Evolutionary conservation across 192 early-diverging fungal genomes (phyloP).

Genomic region (Backusella macrospora): DNA sequence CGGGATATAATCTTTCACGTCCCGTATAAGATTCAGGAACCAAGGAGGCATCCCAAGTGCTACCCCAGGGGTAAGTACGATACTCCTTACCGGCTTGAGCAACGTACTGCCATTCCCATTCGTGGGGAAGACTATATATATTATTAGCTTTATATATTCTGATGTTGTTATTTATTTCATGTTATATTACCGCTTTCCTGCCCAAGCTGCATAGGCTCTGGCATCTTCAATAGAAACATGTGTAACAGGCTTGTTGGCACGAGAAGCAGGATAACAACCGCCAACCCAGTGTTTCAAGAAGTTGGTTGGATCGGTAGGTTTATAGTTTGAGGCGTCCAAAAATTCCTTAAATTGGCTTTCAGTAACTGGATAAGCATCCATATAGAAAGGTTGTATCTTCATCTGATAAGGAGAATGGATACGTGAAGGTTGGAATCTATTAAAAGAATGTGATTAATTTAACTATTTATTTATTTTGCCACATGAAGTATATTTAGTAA

Average conservation of each 20-base stretch:
- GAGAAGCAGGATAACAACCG: conserved; percentile 20
- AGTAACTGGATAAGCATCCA: conserved; percentile 29
- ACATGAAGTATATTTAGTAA: neutral
- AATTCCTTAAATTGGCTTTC: conserved; percentile 32
- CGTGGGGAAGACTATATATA: conserved; percentile 23
- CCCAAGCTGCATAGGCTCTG: conserved; percentile 30
- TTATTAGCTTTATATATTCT: neutral
- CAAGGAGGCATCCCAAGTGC: conserved; percentile 14
- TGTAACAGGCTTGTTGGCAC: conserved; percentile 27
- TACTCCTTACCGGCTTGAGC: conserved; percentile 31
- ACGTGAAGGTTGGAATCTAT: conserved; percentile 27
- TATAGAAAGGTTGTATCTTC: conserved; percentile 25
- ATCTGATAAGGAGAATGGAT: conserved; percentile 18
- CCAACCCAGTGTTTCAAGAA: conserved; percentile 31
- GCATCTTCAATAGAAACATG: conserved; percentile 33
- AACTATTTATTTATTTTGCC: neutral
- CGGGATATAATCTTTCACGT: conserved; percentile 27
- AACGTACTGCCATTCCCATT: conserved; percentile 37
- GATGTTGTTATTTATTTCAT: too few species aligned
- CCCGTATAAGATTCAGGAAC: conserved; percentile 28
- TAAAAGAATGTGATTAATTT: neutral
- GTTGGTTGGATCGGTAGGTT: conserved; percentile 27
- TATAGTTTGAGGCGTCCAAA: conserved; percentile 24
- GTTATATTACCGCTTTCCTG: conserved; percentile 25
- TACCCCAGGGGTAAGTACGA: conserved; percentile 28